A percentile compares a stretch with the other conserved stretches of the same genome.
phyloP scores from a whole-genome alignment of 169 alveolate species.

The Cryptosporidium bovis region DNA sequence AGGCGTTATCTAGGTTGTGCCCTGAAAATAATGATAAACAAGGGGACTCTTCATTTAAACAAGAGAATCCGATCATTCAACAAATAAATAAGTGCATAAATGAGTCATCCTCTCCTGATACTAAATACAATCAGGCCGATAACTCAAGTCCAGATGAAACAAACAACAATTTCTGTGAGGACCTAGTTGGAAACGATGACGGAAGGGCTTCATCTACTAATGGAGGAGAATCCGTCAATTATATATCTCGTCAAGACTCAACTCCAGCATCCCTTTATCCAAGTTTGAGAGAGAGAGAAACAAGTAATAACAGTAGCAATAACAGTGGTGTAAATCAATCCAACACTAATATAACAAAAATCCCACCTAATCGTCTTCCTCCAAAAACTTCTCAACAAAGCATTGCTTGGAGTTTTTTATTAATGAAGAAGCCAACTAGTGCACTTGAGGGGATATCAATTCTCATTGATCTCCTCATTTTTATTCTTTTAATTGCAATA shows the following conservation, averaged over 20 bases:
- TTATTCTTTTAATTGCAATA: slow-evolving; percentile 15
- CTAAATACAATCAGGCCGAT: neutral
- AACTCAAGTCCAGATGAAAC: neutral
- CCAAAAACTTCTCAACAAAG: slow-evolving; percentile 43
- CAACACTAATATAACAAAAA: neutral
- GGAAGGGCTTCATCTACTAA: neutral
- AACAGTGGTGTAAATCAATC: no score
- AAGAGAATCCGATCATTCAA: slow-evolving; percentile 50
- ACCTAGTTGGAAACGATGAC: no score
- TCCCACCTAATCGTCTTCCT: slow-evolving; percentile 51
- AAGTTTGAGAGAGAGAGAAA: neutral
- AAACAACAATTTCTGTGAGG: neutral
- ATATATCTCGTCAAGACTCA: no score
- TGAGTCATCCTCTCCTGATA: neutral
- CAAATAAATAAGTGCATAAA: slow-evolving; percentile 36
- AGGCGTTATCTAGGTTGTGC: slow-evolving; percentile 27
- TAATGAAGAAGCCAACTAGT: slow-evolving; percentile 45
- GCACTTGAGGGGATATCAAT: slow-evolving; percentile 25
- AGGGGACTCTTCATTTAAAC: neutral
- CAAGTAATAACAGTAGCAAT: neutral
- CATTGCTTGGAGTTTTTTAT: slow-evolving; percentile 52
- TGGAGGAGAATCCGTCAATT: no score
- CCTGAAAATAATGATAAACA: neutral
- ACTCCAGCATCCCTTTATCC: no score
- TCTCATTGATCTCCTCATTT: slow-evolving; percentile 17